Base-by-base conservation (phyloP, 2,329 filamentous ascomycete genomes). In the Pseudogymnoascus sp. region DNA sequence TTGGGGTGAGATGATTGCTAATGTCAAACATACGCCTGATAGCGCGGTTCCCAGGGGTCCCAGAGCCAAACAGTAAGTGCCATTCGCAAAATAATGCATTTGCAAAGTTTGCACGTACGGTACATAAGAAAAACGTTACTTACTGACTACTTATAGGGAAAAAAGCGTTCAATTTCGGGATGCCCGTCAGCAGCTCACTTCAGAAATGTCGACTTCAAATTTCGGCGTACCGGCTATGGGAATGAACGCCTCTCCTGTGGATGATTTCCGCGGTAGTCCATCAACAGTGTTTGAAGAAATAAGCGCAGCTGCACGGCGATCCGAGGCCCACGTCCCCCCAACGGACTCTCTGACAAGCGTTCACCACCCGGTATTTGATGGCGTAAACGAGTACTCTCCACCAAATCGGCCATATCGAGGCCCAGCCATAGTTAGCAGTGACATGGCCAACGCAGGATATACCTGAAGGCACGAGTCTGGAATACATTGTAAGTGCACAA, bases 361-460 rank as follows among this genome's bases (percentile, higher is more conserved):
- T 33, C 16, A 19, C 9, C 16, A 33, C 22, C 28, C 25, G 12
- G 11, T 12, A 30, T 19, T 14, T 55, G n/a, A 33, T 12, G 28
- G 49, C n/a, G 9, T 16, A 33, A 33, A 12, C 3, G 28, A 55
- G 28, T 22, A 14, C 28, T 35, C 28, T 9, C n/a, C 28, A 22
- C 16, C 5, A 33, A 33, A 33, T 7, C 49, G 49, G 8, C 28
- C 49, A 55, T 55, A 55, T 55, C 49, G n/a, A 16, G 49, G 49
- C 28, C 49, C 49, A 33, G 49, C 49, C 16, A 55, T 55, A 35
- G 49, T 55, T 55, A 55, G 28, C n/a, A 55, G 49, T 8, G 49
- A 55, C 49, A 55, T 55, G 49, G 49, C 49, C 49, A 55, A 14
- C 49, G 8, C 8, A 33, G 16, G 49, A 8, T 14, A 33, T 35